A percentile compares a stretch with the other conserved stretches of the same genome.
These are phyloP conservation scores for Paramecium primaurelia DNA, from an alignment of 73 alveolate species.

Conservation along the genomic window DNA sequence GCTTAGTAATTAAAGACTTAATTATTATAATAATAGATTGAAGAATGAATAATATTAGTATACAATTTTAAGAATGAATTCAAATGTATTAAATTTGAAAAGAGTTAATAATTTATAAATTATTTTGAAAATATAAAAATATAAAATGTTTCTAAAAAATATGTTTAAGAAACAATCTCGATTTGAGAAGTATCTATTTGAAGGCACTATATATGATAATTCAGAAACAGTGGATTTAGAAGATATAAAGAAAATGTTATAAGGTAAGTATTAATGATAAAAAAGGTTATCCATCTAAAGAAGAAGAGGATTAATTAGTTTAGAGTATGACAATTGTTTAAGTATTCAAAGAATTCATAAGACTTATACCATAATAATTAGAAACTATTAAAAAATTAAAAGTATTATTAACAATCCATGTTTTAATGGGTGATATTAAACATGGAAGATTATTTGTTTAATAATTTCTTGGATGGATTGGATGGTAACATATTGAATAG, in stretches of 20 bases:
- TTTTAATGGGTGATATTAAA: slow-evolving; percentile 37
- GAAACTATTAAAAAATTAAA: not conserved
- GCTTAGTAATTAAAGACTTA: not conserved
- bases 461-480: slow-evolving; percentile 4
- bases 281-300: slow-evolving; percentile 39
- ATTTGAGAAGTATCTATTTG: slow-evolving; percentile 13
- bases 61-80: not conserved
- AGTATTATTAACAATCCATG: slow-evolving; percentile 25
- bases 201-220: not conserved
- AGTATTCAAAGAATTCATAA: slow-evolving; percentile 2
- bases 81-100: not conserved
- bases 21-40: not conserved
- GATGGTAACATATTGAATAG: not conserved
- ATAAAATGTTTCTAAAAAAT: slow-evolving; percentile 23
- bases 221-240: slow-evolving; percentile 41
- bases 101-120: not conserved
- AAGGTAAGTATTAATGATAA: not conserved
- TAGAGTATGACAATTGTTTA: slow-evolving; percentile 43
- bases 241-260: not conserved
- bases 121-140: not conserved
- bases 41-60: not conserved
- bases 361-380: slow-evolving; percentile 3
- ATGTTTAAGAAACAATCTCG: not conserved
- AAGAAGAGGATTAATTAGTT: slow-evolving; percentile 39
- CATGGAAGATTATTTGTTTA: slow-evolving; percentile 38